phyloP scores from a whole-genome alignment of 31 red algal genomes.

The Asparagopsis taxiformis region DNA sequence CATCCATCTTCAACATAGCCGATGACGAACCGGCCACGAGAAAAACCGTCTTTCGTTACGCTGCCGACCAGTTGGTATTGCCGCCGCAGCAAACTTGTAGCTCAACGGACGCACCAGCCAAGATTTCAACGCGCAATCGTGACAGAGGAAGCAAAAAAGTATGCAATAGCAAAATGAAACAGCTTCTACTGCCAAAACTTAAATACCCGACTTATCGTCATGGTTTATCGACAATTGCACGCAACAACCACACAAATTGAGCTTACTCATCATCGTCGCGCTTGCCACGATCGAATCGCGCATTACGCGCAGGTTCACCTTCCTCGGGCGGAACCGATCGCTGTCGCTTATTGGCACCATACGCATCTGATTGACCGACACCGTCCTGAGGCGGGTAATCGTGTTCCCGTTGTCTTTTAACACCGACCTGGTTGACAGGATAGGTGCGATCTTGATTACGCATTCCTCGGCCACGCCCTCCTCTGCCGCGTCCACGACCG shows the following conservation, averaged over 20 bases:
- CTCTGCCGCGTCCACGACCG: slow-evolving; percentile 9
- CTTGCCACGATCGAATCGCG: slow-evolving; percentile 22
- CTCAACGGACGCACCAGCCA: background rate
- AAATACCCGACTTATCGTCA: slow-evolving; percentile 23
- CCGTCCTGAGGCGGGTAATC: background rate
- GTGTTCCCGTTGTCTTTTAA: background rate
- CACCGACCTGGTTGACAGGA: background rate
- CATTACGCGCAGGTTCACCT: slow-evolving; percentile 19
- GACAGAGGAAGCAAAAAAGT: slow-evolving; percentile 22
- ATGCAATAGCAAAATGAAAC: slow-evolving; percentile 43
- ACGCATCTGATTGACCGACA: background rate
- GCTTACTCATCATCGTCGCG: slow-evolving; percentile 1
- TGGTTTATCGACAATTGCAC: slow-evolving; percentile 6
- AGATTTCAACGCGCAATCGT: background rate
- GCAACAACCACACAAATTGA: background rate
- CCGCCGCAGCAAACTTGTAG: background rate
- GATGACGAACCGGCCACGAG: slow-evolving; percentile 50
- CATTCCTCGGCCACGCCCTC: background rate
- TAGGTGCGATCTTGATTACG: background rate
- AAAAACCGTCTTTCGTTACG: slow-evolving; percentile 14
- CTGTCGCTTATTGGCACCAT: slow-evolving; percentile 4
- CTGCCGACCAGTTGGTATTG: background rate
- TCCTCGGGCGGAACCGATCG: background rate
- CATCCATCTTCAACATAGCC: slow-evolving; percentile 27
- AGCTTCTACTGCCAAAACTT: slow-evolving; percentile 11